phyloP scores from a whole-genome alignment of 2,329 filamentous ascomycete genomes.

The Aspergillus unguis region DNA sequence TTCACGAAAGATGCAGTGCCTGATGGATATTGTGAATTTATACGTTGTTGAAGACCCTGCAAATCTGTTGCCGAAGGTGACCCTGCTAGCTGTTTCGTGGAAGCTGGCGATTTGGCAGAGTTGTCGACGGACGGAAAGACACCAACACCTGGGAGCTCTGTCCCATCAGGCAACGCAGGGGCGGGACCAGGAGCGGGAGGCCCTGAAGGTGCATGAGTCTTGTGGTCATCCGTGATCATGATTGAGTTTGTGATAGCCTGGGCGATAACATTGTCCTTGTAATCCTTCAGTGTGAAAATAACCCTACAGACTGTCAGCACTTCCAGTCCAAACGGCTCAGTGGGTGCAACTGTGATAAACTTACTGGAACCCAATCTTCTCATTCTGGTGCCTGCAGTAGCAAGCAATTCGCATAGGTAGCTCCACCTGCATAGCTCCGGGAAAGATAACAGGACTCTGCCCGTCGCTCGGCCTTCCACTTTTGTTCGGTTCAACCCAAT shows the following conservation, averaged over 20 bases:
- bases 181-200: constrained; percentile 33
- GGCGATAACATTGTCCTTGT: constrained; percentile 69
- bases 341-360: constrained; percentile 15
- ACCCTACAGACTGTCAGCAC: constrained; percentile 50
- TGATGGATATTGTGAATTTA: constrained; percentile 42
- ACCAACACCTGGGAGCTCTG: constrained; percentile 42
- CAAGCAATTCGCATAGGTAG: constrained; percentile 94
- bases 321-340: not conserved
- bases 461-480: constrained; percentile 47
- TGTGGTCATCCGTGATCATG: constrained; percentile 98
- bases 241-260: constrained; percentile 85
- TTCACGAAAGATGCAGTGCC: constrained; percentile 39
- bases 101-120: constrained; percentile 27
- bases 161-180: constrained; percentile 36
- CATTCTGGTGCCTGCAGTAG: constrained; percentile 91
- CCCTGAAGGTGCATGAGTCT: constrained; percentile 63
- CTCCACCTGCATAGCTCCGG: constrained; percentile 71
- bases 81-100: constrained; percentile 46
- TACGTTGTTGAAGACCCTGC: constrained; percentile 55
- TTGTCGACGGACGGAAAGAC: constrained; percentile 41
- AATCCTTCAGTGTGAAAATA: constrained; percentile 91
- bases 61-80: constrained; percentile 63
- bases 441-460: constrained; percentile 34
- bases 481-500: constrained; percentile 67
- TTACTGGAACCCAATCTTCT: constrained; percentile 79